Evolutionary conservation across 129 eudicot genomes (phyloP), one percentile per base, ranked within the genome.

Genomic region (Pseudognaphalium luteoalbum): DNA sequence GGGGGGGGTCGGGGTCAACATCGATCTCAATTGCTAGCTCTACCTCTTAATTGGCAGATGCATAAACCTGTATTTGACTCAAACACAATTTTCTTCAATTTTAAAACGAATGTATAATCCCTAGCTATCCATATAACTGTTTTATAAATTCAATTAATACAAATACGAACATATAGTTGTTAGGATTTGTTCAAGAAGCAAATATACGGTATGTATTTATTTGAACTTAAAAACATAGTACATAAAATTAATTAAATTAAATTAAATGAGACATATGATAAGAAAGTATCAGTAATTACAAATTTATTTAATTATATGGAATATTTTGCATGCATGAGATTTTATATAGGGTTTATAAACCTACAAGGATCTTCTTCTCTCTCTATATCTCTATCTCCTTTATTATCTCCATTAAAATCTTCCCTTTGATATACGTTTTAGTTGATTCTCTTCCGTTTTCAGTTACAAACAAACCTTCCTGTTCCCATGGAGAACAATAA

Each of bases 261-360:
- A 25, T 25, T 25, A 25, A 80, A 73, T 80, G 75, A 57, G 74
- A 80, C 58, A 37, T 80, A 80, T 79, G 77, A 72, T 79, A 72
- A 71, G 73, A 64, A 56, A 79, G 56, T 78, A 12, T 60, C 52
- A 60, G 28, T 70, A 78, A 71, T 71, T 71, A 64, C 83, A 34
- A 30, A 78, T 78, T 72, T 71, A 72, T 51, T 71, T 72, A 73
- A 63, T 21, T 44, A 32, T 79, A 65, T 14, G 15, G 19, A 35
- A 56, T 39, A 73, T 73, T 41, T 41, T 73, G 80, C 79, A 80
- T 80, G 83, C 83, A 80, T 80, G 79, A 66, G 41, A n/a, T 15
- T 22, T 57, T 58, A 16, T n/a, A 41, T 60, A 34, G 47, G 44
- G 44, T 34, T 65, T 33, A n/a, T 71, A 61, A 34, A 51, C 54